A percentile compares a stretch with the other conserved stretches of the same genome.
phyloP scores from a whole-genome alignment of 768 basidiomycete species.

The Sporobolomyces pararoseus region DNA sequence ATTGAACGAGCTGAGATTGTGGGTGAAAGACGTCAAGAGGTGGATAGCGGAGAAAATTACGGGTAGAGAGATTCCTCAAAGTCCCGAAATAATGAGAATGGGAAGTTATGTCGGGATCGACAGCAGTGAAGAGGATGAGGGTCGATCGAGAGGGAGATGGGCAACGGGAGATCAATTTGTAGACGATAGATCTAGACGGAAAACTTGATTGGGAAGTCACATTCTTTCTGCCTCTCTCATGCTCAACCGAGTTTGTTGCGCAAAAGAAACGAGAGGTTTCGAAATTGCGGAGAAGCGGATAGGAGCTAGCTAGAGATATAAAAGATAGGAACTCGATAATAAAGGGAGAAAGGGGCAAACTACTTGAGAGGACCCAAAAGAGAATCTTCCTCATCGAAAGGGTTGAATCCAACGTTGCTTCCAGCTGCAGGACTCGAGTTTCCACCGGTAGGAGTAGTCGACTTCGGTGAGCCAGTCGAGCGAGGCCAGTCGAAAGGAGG shows the following conservation, averaged over 20 bases:
- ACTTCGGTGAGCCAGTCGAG: neutral
- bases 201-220: neutral
- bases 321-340: neutral
- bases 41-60: conserved; percentile 25
- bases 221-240: neutral
- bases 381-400: conserved; percentile 35
- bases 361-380: conserved; percentile 28
- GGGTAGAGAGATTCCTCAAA: neutral
- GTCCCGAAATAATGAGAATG: conserved; percentile 14
- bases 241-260: neutral
- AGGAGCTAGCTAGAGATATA: neutral
- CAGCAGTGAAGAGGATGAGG: neutral
- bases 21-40: conserved; percentile 35
- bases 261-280: neutral
- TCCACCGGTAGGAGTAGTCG: neutral
- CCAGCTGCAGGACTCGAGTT: neutral
- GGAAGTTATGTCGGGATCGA: conserved; percentile 2
- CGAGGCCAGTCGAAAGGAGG: conserved; percentile 34
- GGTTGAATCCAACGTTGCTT: conserved; percentile 18
- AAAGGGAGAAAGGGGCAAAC: neutral
- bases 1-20: conserved; percentile 42
- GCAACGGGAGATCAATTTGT: neutral
- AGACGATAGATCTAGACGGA: neutral
- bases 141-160: neutral
- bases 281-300: neutral